Evolutionary conservation across 768 basidiomycete genomes (phyloP).

Genomic region (Agaricus bisporus): DNA sequence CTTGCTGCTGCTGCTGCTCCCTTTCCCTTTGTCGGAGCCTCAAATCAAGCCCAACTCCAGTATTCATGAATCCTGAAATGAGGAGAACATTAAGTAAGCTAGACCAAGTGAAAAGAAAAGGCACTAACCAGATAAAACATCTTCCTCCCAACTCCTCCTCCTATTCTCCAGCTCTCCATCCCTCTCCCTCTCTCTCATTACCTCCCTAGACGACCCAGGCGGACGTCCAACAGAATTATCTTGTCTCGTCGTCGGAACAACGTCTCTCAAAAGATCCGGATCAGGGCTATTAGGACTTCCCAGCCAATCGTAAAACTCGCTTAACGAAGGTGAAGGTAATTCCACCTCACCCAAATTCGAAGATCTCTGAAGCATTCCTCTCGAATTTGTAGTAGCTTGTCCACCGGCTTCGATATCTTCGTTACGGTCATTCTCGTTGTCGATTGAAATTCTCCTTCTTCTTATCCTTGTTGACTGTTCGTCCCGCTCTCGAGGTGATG

Average conservation of each 20-base stretch:
- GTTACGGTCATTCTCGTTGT: not conserved
- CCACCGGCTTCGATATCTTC: not conserved
- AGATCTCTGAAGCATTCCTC: not conserved
- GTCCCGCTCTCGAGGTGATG: no score
- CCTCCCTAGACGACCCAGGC: not conserved
- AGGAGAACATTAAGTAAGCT: not conserved
- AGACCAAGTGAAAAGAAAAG: not conserved
- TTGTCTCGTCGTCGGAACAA: not conserved
- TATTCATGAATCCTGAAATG: not conserved
- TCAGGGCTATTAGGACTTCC: not conserved
- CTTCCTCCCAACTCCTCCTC: constrained; percentile 6
- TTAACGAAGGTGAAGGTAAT: constrained; percentile 9
- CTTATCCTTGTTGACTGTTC: no score
- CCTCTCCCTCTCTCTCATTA: not conserved
- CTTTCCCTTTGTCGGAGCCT: not conserved
- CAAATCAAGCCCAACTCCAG: constrained; percentile 1
- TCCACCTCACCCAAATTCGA: not conserved
- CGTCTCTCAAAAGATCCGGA: not conserved
- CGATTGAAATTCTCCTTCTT: not conserved
- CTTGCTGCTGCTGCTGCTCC: no score
- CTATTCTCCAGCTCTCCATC: not conserved
- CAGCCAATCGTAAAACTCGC: constrained; percentile 10
- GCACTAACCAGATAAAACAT: constrained; percentile 4
- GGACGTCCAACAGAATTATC: not conserved
- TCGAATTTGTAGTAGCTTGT: not conserved